Base-by-base conservation (phyloP, 2,329 filamentous ascomycete genomes). In the Microsporum audouinii region DNA sequence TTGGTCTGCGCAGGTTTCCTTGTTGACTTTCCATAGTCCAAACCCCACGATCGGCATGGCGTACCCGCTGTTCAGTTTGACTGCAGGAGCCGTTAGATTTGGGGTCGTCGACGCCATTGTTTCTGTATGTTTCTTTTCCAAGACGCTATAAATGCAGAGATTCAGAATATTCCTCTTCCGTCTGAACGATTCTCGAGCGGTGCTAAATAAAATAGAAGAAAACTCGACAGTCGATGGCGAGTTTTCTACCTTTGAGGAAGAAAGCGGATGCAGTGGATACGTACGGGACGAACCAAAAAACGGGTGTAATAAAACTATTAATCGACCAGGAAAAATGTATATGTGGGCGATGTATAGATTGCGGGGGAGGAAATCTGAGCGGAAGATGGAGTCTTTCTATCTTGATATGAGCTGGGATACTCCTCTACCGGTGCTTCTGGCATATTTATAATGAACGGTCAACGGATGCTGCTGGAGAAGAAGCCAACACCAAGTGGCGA, bases 11-110 rank as follows among this genome's bases (percentile, higher is more conserved):
- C 83, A 85, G 60, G 83, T 85, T 60, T 83, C 82, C 67, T 87
- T 88, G 73, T 84, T 84, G 66, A 94, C 87, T 79, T 94, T 94
- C 89, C 89, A 94, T 67, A 92, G 82, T 63, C 76, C 75, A 60
- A 76, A 77, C 55, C 75, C 75, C 62, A 77, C 75, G 53, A 75
- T 64, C 64, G 75, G 75, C 75, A 77, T 76, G 53, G 72, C 66
- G 61, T 66, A 65, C 59, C 72, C 71, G 60, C 63, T 68, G 67
- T 62, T 70, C 17, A 62, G 57, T 58, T 68, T 66, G 49, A 65
- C 49, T 10, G 51, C 57, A 7, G 38, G 41, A 36, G 58, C 65
- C n/a, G 49, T 36, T 10, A 55, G 31, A 34, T 34, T 55, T 14
- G 29, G 49, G 4, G 49, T 5, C 10, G 23, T 49, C 4, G 45